phyloP scores from a whole-genome alignment of 1,284 basidiomycete genomes.

The Cryptococcus sp. region DNA sequence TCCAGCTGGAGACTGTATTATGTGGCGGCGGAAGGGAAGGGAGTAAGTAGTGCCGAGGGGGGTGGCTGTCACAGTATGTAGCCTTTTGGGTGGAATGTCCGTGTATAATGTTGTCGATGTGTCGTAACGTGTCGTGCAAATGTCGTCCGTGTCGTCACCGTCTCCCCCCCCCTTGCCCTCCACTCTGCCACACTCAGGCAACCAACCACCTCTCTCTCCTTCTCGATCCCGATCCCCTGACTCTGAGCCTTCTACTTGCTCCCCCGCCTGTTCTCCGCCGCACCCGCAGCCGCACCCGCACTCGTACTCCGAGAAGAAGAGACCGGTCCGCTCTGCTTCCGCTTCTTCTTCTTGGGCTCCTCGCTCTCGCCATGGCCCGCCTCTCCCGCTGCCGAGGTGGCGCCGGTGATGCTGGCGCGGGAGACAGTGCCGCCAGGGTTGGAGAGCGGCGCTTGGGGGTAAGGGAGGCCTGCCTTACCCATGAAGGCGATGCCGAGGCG shows the following conservation, averaged over 20 bases:
- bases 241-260: neutral
- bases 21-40: too few relatives aligned
- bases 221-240: too few relatives aligned
- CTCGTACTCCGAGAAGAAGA: too few relatives aligned
- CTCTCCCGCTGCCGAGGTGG: neutral
- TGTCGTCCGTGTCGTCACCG: neutral
- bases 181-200: too few relatives aligned
- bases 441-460: constrained; percentile 13
- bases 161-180: too few relatives aligned
- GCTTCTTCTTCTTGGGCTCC: constrained; percentile 24
- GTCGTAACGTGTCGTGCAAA: neutral
- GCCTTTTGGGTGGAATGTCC: too few relatives aligned
- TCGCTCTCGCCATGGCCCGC: constrained; percentile 1
- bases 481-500: constrained; percentile 46
- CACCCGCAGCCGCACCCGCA: neutral
- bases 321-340: constrained; percentile 29
- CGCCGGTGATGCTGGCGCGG: neutral
- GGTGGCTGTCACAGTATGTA: too few relatives aligned
- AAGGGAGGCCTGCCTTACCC: constrained; percentile 37
- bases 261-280: neutral
- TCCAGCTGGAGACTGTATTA: too few relatives aligned
- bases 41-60: neutral
- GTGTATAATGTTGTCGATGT: neutral
- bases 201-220: too few relatives aligned
- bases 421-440: neutral